Conservation (phyloP, 768 basidiomycete species). For the Podaxis sp. region DNA sequence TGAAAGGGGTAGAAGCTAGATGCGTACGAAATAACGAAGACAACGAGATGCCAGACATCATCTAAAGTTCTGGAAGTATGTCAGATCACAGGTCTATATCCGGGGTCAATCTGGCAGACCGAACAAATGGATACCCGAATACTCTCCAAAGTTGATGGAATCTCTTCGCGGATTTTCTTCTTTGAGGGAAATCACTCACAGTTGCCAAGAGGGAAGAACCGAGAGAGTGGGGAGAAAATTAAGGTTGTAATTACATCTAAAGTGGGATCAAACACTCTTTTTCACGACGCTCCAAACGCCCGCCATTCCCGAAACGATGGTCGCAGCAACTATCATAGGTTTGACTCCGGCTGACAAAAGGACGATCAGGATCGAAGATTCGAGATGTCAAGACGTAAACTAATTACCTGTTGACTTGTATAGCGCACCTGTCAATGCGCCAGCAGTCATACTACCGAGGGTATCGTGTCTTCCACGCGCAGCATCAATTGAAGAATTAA, state of each 20-base stretch:
- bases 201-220: conserved; percentile 43
- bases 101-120: conserved; percentile 41
- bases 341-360: conserved; percentile 79
- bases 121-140: conserved; percentile 37
- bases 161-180: conserved; percentile 27
- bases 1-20: conserved; percentile 21
- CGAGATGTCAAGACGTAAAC: conserved; percentile 29
- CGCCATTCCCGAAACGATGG: conserved; percentile 85
- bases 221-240: conserved; percentile 44
- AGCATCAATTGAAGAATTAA: conserved; percentile 92
- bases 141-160: conserved; percentile 26
- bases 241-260: conserved; percentile 50
- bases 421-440: conserved; percentile 84
- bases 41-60: conserved; percentile 33
- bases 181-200: conserved; percentile 40
- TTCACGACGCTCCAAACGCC: conserved; percentile 96
- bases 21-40: conserved; percentile 22
- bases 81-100: conserved; percentile 45
- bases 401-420: conserved; percentile 92
- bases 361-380: conserved; percentile 40
- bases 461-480: conserved; percentile 90
- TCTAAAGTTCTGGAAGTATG: conserved; percentile 48
- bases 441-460: conserved; percentile 89
- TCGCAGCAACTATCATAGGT: conserved; percentile 87
- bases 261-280: conserved; percentile 71